Percentiles rank a stretch among this genome's conserved stretches.
Evolutionary conservation across 345 rosid species (phyloP).

Genomic region (Eucalyptus pauciflora): DNA sequence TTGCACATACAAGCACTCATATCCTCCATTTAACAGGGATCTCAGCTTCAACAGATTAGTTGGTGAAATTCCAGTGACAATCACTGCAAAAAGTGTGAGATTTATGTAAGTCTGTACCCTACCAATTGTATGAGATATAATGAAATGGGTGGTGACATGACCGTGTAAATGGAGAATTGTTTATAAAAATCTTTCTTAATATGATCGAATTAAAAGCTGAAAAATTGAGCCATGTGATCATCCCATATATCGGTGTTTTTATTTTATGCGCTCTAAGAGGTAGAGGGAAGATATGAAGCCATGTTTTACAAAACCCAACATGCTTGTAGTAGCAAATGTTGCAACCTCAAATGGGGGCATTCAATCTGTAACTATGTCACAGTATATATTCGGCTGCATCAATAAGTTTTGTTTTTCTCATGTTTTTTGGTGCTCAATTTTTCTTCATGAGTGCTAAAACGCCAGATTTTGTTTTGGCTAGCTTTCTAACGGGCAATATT

Average conservation of each 20-base stretch:
- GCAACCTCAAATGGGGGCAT: not conserved
- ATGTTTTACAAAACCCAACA: not conserved
- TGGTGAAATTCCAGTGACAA: constrained; percentile 30
- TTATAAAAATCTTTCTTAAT: not conserved
- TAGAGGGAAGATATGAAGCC: not conserved
- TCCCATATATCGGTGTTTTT: not conserved
- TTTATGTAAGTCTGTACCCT: constrained; percentile 28
- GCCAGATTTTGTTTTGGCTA: constrained; percentile 3
- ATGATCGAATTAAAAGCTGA: not conserved
- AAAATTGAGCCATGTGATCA: not conserved
- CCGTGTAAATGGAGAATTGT: not conserved
- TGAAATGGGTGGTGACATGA: not conserved
- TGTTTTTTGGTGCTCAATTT: not conserved
- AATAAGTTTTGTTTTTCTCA: not conserved
- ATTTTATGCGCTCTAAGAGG: not conserved
- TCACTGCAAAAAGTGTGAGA: constrained; percentile 11
- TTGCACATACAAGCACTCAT: not conserved
- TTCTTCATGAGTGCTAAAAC: not conserved
- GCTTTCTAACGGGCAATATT: constrained; percentile 38
- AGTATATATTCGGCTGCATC: not conserved
- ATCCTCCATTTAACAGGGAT: constrained; percentile 23
- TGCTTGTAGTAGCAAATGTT: not conserved
- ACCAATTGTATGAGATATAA: not conserved
- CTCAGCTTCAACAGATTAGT: constrained; percentile 49
- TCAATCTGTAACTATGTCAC: not conserved